These are phyloP conservation scores for Penicillium griseofulvum DNA, from an alignment of 2,329 filamentous ascomycete genomes.

Conservation along the genomic window DNA sequence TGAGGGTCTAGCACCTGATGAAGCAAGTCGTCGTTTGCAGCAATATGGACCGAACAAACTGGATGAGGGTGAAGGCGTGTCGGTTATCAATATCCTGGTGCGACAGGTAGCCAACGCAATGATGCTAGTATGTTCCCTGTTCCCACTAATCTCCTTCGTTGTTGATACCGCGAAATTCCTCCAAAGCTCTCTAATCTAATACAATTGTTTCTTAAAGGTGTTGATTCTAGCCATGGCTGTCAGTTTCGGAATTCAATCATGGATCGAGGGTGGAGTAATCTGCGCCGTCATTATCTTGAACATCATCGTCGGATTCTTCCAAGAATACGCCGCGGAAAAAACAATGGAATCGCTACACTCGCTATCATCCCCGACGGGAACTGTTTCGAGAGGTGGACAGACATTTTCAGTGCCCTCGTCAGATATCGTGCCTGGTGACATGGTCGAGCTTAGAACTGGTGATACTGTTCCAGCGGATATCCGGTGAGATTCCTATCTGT, in stretches of 20 bases:
- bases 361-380: conserved; percentile 54
- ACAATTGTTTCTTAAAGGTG: conserved; percentile 56
- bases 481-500: conserved; percentile 37
- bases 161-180: neutral
- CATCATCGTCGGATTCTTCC: conserved; percentile 56
- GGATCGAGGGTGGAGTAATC: conserved; percentile 57
- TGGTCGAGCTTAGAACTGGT: conserved; percentile 51
- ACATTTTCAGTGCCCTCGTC: conserved; percentile 51
- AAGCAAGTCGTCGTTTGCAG: conserved; percentile 56
- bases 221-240: conserved; percentile 70
- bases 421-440: conserved; percentile 59
- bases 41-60: conserved; percentile 61
- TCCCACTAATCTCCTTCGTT: conserved; percentile 1
- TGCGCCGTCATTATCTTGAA: conserved; percentile 58
- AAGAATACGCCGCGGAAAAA: conserved; percentile 58
- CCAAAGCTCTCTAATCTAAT: neutral
- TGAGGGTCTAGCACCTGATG: conserved; percentile 55
- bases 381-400: conserved; percentile 55
- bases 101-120: conserved; percentile 66
- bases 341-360: conserved; percentile 56
- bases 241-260: conserved; percentile 53
- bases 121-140: conserved; percentile 52
- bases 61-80: conserved; percentile 64
- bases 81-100: conserved; percentile 67
- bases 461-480: conserved; percentile 59